phyloP scores from a whole-genome alignment of 352 stramenopile genomes.

The Phytophthora citrophthora region DNA sequence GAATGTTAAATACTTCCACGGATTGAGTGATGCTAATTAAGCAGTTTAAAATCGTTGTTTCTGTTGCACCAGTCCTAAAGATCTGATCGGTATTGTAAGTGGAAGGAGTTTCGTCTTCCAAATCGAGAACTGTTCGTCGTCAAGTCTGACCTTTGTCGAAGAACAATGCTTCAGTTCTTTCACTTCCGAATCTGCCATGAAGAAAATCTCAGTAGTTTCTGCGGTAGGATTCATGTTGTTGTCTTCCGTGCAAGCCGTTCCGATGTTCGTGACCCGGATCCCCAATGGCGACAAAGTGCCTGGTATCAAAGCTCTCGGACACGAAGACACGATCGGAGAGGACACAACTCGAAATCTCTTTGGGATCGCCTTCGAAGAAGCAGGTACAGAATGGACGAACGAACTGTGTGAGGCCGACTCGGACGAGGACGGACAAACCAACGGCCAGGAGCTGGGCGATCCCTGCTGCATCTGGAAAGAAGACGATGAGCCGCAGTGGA shows the following conservation, averaged over 20 bases:
- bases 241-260: conserved; percentile 7
- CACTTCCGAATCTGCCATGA: neutral
- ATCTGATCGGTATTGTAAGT: neutral
- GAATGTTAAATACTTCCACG: no score
- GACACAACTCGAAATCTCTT: conserved; percentile 46
- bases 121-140: conserved; percentile 15
- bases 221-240: conserved; percentile 3
- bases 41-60: no score
- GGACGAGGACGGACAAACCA: conserved; percentile 82
- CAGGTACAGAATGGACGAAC: conserved; percentile 40
- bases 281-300: conserved; percentile 43
- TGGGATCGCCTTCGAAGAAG: conserved; percentile 47
- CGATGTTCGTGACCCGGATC: conserved; percentile 23
- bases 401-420: conserved; percentile 69
- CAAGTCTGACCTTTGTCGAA: conserved; percentile 10
- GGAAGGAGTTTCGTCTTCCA: conserved; percentile 18
- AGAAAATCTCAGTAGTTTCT: neutral
- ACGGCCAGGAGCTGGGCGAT: conserved; percentile 85
- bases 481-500: conserved; percentile 15
- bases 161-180: neutral
- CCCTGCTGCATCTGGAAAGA: conserved; percentile 71
- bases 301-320: conserved; percentile 36
- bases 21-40: no score
- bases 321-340: conserved; percentile 30
- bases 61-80: neutral